A percentile compares a stretch with the other conserved stretches of the same genome.
Evolutionary conservation across 2,329 filamentous ascomycete species (phyloP).

Genomic region (Diaporthe vexans): DNA sequence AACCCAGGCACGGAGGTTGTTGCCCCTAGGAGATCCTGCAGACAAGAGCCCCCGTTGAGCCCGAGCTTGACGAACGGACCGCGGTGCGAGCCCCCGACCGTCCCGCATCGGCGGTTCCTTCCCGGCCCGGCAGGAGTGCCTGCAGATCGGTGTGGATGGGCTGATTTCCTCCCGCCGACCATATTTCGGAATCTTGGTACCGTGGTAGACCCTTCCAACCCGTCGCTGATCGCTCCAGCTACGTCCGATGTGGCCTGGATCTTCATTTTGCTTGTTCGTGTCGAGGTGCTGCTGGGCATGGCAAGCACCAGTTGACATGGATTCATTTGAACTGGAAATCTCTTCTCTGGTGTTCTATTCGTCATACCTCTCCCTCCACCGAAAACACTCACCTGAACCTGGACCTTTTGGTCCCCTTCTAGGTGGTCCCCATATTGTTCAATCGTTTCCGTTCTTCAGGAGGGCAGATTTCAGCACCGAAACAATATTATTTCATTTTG

Average conservation of each 20-base stretch:
- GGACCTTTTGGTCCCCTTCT: too few relatives aligned
- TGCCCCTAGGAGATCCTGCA: neutral
- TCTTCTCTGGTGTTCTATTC: too few relatives aligned
- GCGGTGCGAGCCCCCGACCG: neutral
- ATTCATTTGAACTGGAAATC: too few relatives aligned
- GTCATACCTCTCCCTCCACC: too few relatives aligned
- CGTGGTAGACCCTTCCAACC: neutral
- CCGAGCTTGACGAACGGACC: conserved; percentile 15
- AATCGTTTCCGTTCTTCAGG: too few relatives aligned
- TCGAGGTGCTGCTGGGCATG: too few relatives aligned
- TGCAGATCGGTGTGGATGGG: neutral
- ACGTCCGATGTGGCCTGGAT: neutral
- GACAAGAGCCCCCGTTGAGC: neutral
- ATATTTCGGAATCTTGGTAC: neutral
- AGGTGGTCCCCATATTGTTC: too few relatives aligned
- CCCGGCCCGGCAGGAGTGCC: neutral
- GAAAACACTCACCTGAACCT: too few relatives aligned
- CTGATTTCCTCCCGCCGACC: neutral
- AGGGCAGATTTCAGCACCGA: too few relatives aligned
- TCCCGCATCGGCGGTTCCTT: neutral
- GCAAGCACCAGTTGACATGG: too few relatives aligned
- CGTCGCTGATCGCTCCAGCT: too few relatives aligned
- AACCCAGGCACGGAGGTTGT: neutral
- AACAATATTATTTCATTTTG: too few relatives aligned
- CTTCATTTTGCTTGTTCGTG: neutral